Evolutionary conservation across 2,329 filamentous ascomycete genomes (phyloP).

Genomic region (Calonectria pseudoturangicola): DNA sequence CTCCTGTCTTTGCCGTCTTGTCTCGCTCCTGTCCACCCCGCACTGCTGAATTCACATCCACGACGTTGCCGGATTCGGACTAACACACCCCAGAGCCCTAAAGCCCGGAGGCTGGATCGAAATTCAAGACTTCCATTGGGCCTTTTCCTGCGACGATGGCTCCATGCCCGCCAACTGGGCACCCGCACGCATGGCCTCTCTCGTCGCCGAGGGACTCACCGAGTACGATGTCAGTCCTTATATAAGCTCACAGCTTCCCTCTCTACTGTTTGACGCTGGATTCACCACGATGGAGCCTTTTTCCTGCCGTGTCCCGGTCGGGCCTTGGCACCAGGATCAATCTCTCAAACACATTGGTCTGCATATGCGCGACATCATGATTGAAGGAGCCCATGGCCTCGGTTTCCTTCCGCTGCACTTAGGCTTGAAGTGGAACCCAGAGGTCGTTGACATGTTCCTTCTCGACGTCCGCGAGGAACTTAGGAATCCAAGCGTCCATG

Average conservation of each 20-base stretch:
- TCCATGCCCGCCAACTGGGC: slow-evolving; percentile 49
- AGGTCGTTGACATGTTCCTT: slow-evolving; percentile 56
- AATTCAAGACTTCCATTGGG: slow-evolving; percentile 57
- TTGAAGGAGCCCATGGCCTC: slow-evolving; percentile 55
- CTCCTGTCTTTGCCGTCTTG: neutral
- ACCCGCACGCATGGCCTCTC: slow-evolving; percentile 52
- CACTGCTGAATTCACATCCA: slow-evolving; percentile 5
- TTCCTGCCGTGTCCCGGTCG: slow-evolving; percentile 1
- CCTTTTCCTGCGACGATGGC: slow-evolving; percentile 50
- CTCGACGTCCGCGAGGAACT: slow-evolving; percentile 54
- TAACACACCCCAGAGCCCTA: slow-evolving; percentile 45
- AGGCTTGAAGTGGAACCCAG: slow-evolving; percentile 55
- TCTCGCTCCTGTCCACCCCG: neutral
- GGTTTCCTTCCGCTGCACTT: slow-evolving; percentile 57
- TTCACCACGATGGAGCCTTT: neutral
- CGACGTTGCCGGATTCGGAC: slow-evolving; percentile 10
- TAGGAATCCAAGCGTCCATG: slow-evolving; percentile 45
- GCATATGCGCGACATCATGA: slow-evolving; percentile 48
- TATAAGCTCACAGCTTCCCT: slow-evolving; percentile 37
- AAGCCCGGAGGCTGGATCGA: slow-evolving; percentile 68
- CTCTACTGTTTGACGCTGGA: neutral
- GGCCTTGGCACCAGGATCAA: slow-evolving; percentile 2
- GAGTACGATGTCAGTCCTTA: slow-evolving; percentile 54
- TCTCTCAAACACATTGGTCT: slow-evolving; percentile 1
- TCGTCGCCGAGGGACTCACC: slow-evolving; percentile 50